Percentiles rank a stretch among this genome's conserved stretches.
Conservation (phyloP, 768 basidiomycete species). For the Fistulinella prunicolor region DNA sequence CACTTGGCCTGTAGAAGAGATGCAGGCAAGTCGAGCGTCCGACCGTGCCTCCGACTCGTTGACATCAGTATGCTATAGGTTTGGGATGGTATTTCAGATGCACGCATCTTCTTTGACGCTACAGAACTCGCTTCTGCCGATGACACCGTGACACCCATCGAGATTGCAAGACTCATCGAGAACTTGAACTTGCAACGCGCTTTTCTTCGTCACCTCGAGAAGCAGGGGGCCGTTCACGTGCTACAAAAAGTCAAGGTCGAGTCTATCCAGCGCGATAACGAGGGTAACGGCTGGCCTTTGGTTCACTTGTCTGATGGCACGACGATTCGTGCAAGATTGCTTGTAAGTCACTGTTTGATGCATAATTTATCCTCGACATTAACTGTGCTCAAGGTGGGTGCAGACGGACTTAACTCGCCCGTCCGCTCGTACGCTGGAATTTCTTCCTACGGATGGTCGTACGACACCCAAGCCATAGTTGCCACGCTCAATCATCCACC, state of each 20-base stretch:
- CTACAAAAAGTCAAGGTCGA: conserved; percentile 74
- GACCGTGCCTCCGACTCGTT: neutral
- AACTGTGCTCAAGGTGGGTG: conserved; percentile 64
- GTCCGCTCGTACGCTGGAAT: conserved; percentile 86
- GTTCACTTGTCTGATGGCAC: conserved; percentile 69
- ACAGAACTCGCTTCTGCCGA: conserved; percentile 36
- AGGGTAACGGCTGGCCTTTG: conserved; percentile 71
- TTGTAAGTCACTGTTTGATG: conserved; percentile 47
- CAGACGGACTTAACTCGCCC: conserved; percentile 94
- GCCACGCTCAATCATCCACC: conserved; percentile 80
- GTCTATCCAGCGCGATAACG: conserved; percentile 51
- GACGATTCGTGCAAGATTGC: conserved; percentile 64
- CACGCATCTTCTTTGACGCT: conserved; percentile 70
- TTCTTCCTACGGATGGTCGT: conserved; percentile 86
- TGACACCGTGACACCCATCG: conserved; percentile 29
- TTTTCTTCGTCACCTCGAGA: conserved; percentile 62
- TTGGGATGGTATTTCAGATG: conserved; percentile 89
- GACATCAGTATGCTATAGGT: conserved; percentile 45
- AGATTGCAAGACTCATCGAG: conserved; percentile 87
- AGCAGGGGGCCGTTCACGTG: conserved; percentile 53
- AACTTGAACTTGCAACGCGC: conserved; percentile 91
- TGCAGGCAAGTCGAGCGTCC: conserved; percentile 58
- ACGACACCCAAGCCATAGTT: conserved; percentile 86
- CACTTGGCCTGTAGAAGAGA: conserved; percentile 73
- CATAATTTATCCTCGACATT: neutral